Conservation (phyloP, 768 basidiomycete species). For the Suillus clintonianus region DNA sequence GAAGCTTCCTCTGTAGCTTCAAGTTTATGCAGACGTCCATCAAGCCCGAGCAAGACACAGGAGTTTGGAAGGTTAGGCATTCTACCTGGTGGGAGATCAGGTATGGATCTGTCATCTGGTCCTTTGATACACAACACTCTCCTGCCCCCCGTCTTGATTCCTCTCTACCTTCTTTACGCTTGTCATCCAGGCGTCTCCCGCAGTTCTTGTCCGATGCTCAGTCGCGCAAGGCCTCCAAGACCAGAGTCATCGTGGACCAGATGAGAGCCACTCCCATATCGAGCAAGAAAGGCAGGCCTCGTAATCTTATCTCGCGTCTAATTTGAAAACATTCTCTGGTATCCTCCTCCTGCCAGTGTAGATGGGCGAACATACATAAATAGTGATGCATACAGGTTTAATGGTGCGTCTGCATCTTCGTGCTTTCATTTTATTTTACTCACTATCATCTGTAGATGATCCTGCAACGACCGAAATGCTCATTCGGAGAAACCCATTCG, state of each 20-base stretch:
- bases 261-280: conserved; percentile 40
- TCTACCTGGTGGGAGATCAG: conserved; percentile 8
- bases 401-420: no score
- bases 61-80: conserved; percentile 2
- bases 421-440: no score
- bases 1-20: conserved; percentile 8
- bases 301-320: no score
- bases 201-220: conserved; percentile 47
- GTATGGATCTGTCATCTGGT: conserved; percentile 9
- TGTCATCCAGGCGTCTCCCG: conserved; percentile 43
- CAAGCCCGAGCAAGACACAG: background rate
- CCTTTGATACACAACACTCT: background rate
- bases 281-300: conserved; percentile 9
- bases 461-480: no score
- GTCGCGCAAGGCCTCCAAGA: conserved; percentile 49
- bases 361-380: no score
- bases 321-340: no score
- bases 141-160: conserved; percentile 5
- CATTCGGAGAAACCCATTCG: no score
- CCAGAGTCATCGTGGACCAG: conserved; percentile 60
- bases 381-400: no score
- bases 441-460: no score
- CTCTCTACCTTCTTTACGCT: conserved; percentile 27
- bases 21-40: conserved; percentile 7
- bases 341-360: no score